Conservation (phyloP, 495 filamentous ascomycete genomes). For the Lineolata rhizophorae region DNA sequence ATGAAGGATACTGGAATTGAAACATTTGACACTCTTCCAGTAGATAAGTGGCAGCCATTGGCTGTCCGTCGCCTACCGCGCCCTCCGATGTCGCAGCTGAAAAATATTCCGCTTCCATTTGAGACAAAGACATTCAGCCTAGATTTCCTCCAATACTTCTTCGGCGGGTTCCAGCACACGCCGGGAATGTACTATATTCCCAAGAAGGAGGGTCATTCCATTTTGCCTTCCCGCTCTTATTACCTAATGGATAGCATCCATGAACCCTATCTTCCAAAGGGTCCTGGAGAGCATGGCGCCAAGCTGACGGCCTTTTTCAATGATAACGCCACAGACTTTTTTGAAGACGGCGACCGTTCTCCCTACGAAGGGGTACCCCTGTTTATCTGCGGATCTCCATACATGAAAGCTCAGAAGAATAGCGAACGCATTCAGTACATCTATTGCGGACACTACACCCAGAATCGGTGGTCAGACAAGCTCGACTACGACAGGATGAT, state of each 20-base stretch:
- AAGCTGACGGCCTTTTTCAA: constrained; percentile 19
- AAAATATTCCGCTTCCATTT: constrained; percentile 4
- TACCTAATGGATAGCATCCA: constrained; percentile 12
- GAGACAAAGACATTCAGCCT: constrained; percentile 12
- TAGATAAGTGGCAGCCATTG: no score
- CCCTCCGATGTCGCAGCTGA: no score
- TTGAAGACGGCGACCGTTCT: constrained; percentile 4
- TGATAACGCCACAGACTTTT: constrained; percentile 4
- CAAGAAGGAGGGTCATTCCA: neutral
- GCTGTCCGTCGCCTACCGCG: no score
- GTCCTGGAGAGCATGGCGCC: constrained; percentile 16
- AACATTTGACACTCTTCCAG: no score
- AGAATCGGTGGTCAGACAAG: constrained; percentile 16
- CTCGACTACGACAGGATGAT: constrained; percentile 17
- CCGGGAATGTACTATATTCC: constrained; percentile 15
- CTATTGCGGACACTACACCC: constrained; percentile 17
- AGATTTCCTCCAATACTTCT: constrained; percentile 12
- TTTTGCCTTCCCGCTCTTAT: constrained; percentile 10
- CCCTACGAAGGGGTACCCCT: constrained; percentile 12
- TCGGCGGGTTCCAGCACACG: constrained; percentile 13
- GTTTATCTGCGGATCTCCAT: constrained; percentile 9
- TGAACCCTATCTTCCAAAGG: constrained; percentile 15
- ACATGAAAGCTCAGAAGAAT: neutral
- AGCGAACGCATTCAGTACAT: no score
- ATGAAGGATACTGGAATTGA: no score